Conservation (phyloP, 1,284 basidiomycete species). For the Sanghuangporus baumii region DNA sequence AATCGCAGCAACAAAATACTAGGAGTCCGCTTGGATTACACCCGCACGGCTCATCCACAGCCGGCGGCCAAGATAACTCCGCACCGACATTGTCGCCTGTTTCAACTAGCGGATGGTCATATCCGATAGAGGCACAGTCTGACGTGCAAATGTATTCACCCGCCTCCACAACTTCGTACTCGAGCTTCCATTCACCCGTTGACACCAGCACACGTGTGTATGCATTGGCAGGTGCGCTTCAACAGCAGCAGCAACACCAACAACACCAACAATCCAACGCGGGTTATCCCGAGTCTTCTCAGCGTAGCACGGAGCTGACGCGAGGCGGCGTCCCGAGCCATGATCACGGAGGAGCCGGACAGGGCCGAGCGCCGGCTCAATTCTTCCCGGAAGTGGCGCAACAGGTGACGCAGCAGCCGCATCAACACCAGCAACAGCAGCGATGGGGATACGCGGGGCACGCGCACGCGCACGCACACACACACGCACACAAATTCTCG, state of each 20-base stretch:
- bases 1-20: not conserved
- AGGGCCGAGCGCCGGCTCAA: not conserved
- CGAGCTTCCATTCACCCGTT: slow-evolving; percentile 8
- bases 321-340: not conserved
- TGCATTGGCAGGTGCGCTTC: slow-evolving; percentile 14
- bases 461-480: not conserved
- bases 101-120: not conserved
- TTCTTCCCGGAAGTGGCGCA: not conserved
- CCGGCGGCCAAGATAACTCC: not conserved
- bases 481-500: not conserved
- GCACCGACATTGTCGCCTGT: not conserved
- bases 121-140: not conserved
- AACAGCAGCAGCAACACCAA: slow-evolving; percentile 3
- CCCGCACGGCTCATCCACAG: not conserved
- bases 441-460: not conserved
- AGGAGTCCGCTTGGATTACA: not conserved
- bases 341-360: not conserved
- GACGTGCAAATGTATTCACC: slow-evolving; percentile 9
- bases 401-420: not conserved
- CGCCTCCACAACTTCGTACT: not conserved
- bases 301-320: slow-evolving; percentile 1
- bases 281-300: slow-evolving; percentile 2
- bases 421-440: not conserved
- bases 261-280: not conserved
- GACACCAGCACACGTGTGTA: slow-evolving; percentile 9